Percentiles rank a stretch among this genome's conserved stretches.
These are phyloP conservation scores for Forsythia viridissima DNA, from an alignment of 257 asterid species.

Conservation along the genomic window DNA sequence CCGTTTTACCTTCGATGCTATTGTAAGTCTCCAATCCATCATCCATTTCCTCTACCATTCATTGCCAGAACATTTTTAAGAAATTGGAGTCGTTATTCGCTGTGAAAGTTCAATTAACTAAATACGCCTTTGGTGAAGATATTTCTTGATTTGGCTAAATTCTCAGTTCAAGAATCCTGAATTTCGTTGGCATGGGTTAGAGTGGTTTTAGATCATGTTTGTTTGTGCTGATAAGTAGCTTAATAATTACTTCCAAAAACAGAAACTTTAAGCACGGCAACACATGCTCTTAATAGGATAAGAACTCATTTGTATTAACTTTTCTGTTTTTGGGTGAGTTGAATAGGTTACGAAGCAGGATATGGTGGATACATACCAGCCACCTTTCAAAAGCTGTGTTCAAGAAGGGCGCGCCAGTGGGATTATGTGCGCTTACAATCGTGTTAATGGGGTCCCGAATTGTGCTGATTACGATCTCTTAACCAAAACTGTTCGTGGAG, in stretches of 20 bases:
- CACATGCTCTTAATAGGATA: not conserved
- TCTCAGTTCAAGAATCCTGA: not conserved
- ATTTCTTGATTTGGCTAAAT: not conserved
- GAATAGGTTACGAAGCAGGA: slow-evolving; percentile 51
- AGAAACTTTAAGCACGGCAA: not conserved
- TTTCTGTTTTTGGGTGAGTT: not conserved
- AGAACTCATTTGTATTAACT: not conserved
- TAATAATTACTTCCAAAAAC: not conserved
- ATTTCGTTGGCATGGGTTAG: not conserved
- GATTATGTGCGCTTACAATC: slow-evolving; percentile 54
- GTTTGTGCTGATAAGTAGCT: not conserved
- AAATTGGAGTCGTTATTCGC: not conserved
- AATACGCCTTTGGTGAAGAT: not conserved
- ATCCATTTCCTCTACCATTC: not conserved
- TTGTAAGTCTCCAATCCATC: slow-evolving; percentile 32
- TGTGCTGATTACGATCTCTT: slow-evolving; percentile 49
- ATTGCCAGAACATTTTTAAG: too few species aligned
- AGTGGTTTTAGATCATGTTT: not conserved
- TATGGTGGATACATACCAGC: slow-evolving; percentile 50
- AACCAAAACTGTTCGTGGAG: slow-evolving; percentile 51
- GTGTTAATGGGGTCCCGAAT: slow-evolving; percentile 50
- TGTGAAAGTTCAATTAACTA: not conserved
- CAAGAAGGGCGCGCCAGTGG: slow-evolving; percentile 45
- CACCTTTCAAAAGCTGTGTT: slow-evolving; percentile 48
- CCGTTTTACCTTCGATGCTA: slow-evolving; percentile 54